These are phyloP conservation scores for Vigna mungo DNA, from an alignment of 306 rosid species.

Conservation along the genomic window DNA sequence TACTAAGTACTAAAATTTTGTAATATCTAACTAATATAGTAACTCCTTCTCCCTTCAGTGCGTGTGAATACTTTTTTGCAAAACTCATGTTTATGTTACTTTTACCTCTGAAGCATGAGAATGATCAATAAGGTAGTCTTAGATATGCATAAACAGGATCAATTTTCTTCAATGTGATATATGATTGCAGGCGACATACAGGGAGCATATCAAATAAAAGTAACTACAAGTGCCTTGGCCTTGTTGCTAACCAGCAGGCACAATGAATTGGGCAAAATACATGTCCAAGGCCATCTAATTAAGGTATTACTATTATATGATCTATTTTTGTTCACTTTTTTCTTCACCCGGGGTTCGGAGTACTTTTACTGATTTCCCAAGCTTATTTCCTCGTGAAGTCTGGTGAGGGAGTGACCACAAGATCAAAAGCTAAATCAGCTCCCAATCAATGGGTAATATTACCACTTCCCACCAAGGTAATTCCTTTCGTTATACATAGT, in stretches of 20 bases:
- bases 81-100: not conserved
- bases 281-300: conserved; percentile 73
- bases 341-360: not conserved
- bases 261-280: conserved; percentile 63
- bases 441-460: conserved; percentile 91
- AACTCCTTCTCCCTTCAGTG: not conserved
- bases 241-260: conserved; percentile 75
- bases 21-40: not conserved
- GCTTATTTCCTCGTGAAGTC: conserved; percentile 55
- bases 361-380: conserved; percentile 39
- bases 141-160: not conserved
- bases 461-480: conserved; percentile 89
- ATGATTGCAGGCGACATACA: conserved; percentile 79
- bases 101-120: conserved; percentile 9
- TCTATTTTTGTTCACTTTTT: conserved; percentile 3
- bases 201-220: conserved; percentile 95
- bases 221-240: conserved; percentile 89
- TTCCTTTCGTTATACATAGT: conserved; percentile 10
- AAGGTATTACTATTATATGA: conserved; percentile 56
- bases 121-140: not conserved
- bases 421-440: conserved; percentile 86
- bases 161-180: conserved; percentile 28
- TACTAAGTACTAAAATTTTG: not conserved
- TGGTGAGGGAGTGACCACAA: conserved; percentile 77
- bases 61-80: not conserved